Evolutionary conservation across 2,329 filamentous ascomycete species (phyloP), one percentile per base, ranked within the genome.

Genomic region (Colletotrichum eremochloae): DNA sequence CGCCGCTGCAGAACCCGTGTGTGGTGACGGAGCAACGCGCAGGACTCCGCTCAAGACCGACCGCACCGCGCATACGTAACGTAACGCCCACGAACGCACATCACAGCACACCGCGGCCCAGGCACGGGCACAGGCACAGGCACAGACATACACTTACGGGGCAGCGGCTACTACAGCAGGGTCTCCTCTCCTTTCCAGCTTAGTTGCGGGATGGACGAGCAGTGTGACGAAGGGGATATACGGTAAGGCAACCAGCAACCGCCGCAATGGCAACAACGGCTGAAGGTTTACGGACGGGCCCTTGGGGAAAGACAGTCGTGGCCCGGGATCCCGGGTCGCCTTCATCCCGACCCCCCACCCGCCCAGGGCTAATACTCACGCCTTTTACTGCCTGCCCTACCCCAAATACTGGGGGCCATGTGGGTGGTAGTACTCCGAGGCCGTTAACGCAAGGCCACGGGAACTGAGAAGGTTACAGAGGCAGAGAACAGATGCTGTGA

Each of bases 1-100:
- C 50, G 63, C 65, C 63, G 68, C 58, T 72, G 65, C 69, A 72
- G 69, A 69, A 72, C 53, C n/a, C 69, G 69, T 68, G 65, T 63
- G 58, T 60, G 38, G 52, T 61, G 56, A 71, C 38, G 68, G 40
- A 46, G 63, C 55, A 48, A 61, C 50, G 33, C 53, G 33, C 33
- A 14, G 20, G 6, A 42, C 36, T 18, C 24, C 24, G 9, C 14
- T 20, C 20, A 20, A n/a, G 53, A 56, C 53, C 40, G 29, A 29
- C 57, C 57, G 29, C 40, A 31, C 38, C 14, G 46, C 33, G 40
- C 55, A 24, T 42, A 56, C 36, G 24, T n/a, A 46, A 46, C 44
- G 44, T n/a, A 46, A 46, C 20, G 36, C 36, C 33, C 44, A 12
- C 18, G 18, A 63, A 24, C 29, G 60, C 63, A 56, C 38, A 55